Evolutionary conservation across 768 basidiomycete species (phyloP).

Genomic region (Termitomyces sp.): DNA sequence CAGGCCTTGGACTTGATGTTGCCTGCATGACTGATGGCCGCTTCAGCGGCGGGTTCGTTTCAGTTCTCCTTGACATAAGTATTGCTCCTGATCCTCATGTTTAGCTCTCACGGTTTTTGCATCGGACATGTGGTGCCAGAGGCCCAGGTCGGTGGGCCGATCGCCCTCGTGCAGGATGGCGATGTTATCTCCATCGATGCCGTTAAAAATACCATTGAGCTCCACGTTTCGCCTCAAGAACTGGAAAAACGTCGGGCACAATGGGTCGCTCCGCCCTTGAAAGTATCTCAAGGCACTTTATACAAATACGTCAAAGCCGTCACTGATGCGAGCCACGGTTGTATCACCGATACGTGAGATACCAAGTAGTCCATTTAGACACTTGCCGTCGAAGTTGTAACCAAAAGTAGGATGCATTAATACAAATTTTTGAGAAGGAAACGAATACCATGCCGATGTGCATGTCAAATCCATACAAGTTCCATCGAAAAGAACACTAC

Average conservation of each 20-base stretch:
- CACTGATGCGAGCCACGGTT: conserved; percentile 87
- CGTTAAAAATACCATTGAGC: conserved; percentile 74
- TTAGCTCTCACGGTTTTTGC: conserved; percentile 94
- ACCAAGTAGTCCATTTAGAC: background rate
- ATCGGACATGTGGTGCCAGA: conserved; percentile 97
- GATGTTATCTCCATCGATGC: conserved; percentile 88
- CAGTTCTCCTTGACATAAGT: conserved; percentile 8
- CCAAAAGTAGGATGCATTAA: conserved; percentile 4
- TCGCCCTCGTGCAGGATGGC: conserved; percentile 85
- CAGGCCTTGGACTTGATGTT: conserved; percentile 92
- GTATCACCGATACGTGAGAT: conserved; percentile 77
- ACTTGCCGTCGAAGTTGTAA: no score
- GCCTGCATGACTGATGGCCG: conserved; percentile 97
- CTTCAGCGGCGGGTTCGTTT: conserved; percentile 91
- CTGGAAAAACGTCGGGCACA: conserved; percentile 60
- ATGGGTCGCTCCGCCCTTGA: conserved; percentile 86
- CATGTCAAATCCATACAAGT: background rate
- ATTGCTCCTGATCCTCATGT: conserved; percentile 11
- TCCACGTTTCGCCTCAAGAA: conserved; percentile 75
- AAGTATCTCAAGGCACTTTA: conserved; percentile 74
- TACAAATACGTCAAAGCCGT: conserved; percentile 89
- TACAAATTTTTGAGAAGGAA: background rate
- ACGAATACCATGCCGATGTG: background rate
- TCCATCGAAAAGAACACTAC: background rate
- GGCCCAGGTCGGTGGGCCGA: conserved; percentile 90